phyloP scores from a whole-genome alignment of 352 stramenopile species.

The Pythium dissotocum region DNA sequence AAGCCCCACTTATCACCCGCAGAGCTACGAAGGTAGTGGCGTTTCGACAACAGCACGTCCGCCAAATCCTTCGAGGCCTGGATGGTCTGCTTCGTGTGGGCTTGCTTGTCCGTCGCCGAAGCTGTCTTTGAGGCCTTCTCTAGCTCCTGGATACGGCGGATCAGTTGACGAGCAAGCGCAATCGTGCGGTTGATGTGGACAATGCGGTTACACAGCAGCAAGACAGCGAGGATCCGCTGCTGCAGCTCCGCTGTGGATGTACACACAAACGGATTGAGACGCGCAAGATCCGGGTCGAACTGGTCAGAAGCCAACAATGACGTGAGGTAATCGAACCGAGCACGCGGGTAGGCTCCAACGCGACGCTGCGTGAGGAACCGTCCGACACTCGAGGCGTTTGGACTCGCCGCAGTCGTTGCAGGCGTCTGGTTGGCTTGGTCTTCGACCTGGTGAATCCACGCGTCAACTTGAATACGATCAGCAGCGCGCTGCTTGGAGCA shows the following conservation, averaged over 20 bases:
- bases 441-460: conserved; percentile 58
- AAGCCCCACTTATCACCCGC: conserved; percentile 72
- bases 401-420: not conserved
- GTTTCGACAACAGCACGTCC: conserved; percentile 70
- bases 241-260: conserved; percentile 25
- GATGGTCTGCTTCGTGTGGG: conserved; percentile 58
- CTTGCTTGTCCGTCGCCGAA: conserved; percentile 13
- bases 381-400: conserved; percentile 29
- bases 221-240: conserved; percentile 55
- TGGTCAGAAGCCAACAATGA: conserved; percentile 61
- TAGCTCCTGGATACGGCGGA: conserved; percentile 29
- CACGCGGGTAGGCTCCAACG: conserved; percentile 54
- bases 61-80: conserved; percentile 85
- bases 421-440: conserved; percentile 50
- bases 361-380: conserved; percentile 67
- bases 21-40: conserved; percentile 55
- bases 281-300: conserved; percentile 61
- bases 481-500: conserved; percentile 50
- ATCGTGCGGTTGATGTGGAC: conserved; percentile 83
- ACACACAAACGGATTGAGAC: conserved; percentile 62
- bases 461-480: conserved; percentile 56
- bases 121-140: not conserved
- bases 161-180: conserved; percentile 41
- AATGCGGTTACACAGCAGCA: conserved; percentile 82
- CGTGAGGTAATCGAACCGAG: conserved; percentile 81